Base-by-base conservation (phyloP, 768 basidiomycete species). In the Amanita thiersii region DNA sequence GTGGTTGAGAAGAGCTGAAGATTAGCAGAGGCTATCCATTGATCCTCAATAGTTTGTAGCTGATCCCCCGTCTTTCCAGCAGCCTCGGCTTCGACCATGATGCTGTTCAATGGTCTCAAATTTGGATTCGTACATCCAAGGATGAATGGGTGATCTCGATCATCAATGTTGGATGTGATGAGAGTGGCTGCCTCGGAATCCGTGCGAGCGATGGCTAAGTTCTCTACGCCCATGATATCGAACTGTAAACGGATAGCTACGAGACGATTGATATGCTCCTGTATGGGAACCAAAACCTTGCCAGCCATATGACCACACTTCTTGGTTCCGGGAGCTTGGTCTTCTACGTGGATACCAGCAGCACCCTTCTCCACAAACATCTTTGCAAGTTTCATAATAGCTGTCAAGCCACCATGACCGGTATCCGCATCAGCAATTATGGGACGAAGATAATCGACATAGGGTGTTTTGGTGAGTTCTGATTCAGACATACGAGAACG, bases 321-420 rank as follows among this genome's bases (percentile, higher is more conserved):
- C 69, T 99, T 97, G 14, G 94, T 96, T 15, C 93, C 92, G 0
- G 93, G 84, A 9, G 92, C 93, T 61, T 99, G 96, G 56, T 99
- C 96, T 56, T 99, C 96, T 56, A 99, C 73, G 60, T 99, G 96
- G 40, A 99, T 90, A 15, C 94, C 96, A 11, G 96, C 93, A 0
- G 96, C 96, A 48, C 96, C 94, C 53, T 91, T 88, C 66, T 99
- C 96, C 50, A 97, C 91, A 57, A 99, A 97, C 77, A 99, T 81
- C 66, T 99, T 99, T 45, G 96, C 79, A 47, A 99, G 79, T 67
- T 97, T 98, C 90, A 98, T 94, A 47, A 90, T 81, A 12, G 96
- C 92, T n/a, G 93, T 97, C 52, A 98, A 68, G 47, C 94, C 94
- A 54, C 94, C 94, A 57, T 98, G 94, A 4, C 94, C 94, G 17